A percentile compares a stretch with the other conserved stretches of the same genome.
These are phyloP conservation scores for Blumeriella jaapii DNA, from an alignment of 2,329 filamentous ascomycete species.

Conservation along the genomic window DNA sequence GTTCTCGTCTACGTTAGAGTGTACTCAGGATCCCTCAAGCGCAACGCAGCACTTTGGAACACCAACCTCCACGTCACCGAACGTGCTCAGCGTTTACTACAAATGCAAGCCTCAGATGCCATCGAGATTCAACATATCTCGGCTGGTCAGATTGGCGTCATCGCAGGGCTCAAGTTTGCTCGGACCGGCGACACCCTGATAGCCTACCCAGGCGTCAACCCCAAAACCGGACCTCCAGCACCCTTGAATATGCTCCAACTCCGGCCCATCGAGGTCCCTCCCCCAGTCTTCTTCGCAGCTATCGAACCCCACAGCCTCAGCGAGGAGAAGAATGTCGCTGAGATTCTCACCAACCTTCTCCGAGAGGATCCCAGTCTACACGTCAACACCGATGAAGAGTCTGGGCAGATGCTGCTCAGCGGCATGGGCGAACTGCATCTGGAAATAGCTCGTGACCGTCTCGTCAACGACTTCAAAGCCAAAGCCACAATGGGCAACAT, in stretches of 20 bases:
- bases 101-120: conserved; percentile 82
- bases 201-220: conserved; percentile 51
- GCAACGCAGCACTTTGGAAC: conserved; percentile 72
- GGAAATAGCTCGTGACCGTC: conserved; percentile 79
- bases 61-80: conserved; percentile 74
- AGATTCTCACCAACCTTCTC: conserved; percentile 64
- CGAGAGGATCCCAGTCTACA: conserved; percentile 89
- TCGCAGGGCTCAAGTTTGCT: conserved; percentile 81
- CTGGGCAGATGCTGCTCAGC: conserved; percentile 82
- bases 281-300: conserved; percentile 93
- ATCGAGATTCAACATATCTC: conserved; percentile 71
- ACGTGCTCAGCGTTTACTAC: conserved; percentile 66
- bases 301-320: conserved; percentile 70
- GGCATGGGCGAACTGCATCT: conserved; percentile 96
- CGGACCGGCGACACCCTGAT: conserved; percentile 89
- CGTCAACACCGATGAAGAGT: conserved; percentile 75
- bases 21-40: conserved; percentile 71
- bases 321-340: conserved; percentile 69
- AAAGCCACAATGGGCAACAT: conserved; percentile 80
- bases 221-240: conserved; percentile 52
- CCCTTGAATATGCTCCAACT: conserved; percentile 67
- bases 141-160: conserved; percentile 86
- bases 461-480: conserved; percentile 80
- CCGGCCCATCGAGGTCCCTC: conserved; percentile 77
- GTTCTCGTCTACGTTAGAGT: conserved; percentile 86